These are phyloP conservation scores for Rhodosporidiobolus odoratus DNA, from an alignment of 768 basidiomycete species.

Conservation along the genomic window DNA sequence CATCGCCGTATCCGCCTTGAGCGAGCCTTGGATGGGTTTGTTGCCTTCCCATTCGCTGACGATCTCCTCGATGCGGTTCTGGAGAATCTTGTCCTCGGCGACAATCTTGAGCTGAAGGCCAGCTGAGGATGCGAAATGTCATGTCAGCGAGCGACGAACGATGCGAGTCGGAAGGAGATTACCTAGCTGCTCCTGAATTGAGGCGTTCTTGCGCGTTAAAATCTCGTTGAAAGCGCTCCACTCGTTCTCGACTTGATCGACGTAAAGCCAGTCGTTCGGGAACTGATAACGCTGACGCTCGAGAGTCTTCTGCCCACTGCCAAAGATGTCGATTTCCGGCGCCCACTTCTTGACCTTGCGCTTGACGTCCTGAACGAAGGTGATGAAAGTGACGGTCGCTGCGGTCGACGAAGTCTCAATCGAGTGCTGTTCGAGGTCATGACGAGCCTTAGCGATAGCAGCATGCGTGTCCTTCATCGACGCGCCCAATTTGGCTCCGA, in stretches of 20 bases:
- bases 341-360: conserved; percentile 94
- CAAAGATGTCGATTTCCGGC: conserved; percentile 90
- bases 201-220: conserved; percentile 92
- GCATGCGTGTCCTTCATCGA: conserved; percentile 99
- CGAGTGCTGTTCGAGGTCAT: conserved; percentile 91
- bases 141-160: conserved; percentile 3
- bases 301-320: conserved; percentile 90
- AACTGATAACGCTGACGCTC: conserved; percentile 97
- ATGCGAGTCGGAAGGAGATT: conserved; percentile 7
- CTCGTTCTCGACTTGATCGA: conserved; percentile 92
- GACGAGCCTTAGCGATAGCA: conserved; percentile 81
- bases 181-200: conserved; percentile 97
- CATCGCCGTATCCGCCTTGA: conserved; percentile 94
- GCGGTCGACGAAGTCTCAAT: conserved; percentile 93
- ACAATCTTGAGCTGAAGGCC: conserved; percentile 98
- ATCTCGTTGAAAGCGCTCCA: conserved; percentile 99
- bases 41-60: conserved; percentile 90
- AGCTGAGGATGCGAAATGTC: conserved; percentile 52
- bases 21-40: conserved; percentile 91
- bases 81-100: conserved; percentile 97
- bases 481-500: conserved; percentile 85
- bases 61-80: conserved; percentile 88
- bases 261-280: conserved; percentile 94
- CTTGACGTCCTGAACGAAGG: conserved; percentile 98
- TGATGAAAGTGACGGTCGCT: conserved; percentile 97